Base-by-base conservation (phyloP, 2,329 filamentous ascomycete genomes). In the Fusarium marasasianum region DNA sequence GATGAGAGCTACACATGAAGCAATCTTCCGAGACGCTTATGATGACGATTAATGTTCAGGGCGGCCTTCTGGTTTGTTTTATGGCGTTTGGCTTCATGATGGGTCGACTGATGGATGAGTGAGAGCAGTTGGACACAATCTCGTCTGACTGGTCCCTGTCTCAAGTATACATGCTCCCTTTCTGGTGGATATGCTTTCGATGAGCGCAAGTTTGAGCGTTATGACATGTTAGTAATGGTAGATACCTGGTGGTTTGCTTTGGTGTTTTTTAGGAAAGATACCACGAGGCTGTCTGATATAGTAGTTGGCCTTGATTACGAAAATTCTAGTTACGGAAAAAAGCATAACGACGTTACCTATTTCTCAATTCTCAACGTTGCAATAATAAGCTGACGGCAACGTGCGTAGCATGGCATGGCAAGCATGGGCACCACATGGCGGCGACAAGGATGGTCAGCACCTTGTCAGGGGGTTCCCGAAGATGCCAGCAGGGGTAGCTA, bases 1-100 rank as follows among this genome's bases (percentile, higher is more conserved):
- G 56, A 71, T 72, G 67, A 74, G 40, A 63, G 47, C 53, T 53
- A 57, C 57, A 43, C 66, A 72, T 63, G 69, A 69, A 63, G 50
- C 57, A 71, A 69, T 63, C 60, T 69, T 72, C 69, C 57, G 61
- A 71, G 72, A 74, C 72, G 69, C 69, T 74, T 75, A 75, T 73
- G 72, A 75, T 74, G 48, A 75, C 72, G 72, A 74, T 26, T 66
- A 35, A 66, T 69, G 57, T 62, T 71, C 59, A 60, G 55, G 72
- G 67, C 71, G 70, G 66, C 66, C 61, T 63, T 67, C 43, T 75
- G 60, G 37, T 51, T 74, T 74, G 62, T 73, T 67, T 75, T 63
- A 26, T 18, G 72, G 73, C 69, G 73, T 75, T 75, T 73, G 72
- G 65, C 55, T 66, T 66, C 47, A 55, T 61, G 45, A 56, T 31